Base-by-base conservation (phyloP, 208 protist species). In the Trypanosoma vivax region DNA sequence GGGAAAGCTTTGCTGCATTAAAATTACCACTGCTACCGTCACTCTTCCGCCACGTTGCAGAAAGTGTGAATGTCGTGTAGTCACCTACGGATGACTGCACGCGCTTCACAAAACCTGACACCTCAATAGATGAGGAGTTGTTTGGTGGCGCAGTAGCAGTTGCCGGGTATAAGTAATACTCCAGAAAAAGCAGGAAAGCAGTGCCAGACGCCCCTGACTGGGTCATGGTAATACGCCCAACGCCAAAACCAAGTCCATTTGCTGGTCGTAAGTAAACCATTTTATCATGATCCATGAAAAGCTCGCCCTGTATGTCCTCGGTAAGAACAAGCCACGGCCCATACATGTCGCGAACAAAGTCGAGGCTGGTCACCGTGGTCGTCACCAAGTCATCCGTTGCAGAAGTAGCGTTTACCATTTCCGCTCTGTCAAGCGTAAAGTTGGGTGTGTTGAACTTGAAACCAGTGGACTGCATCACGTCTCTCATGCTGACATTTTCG, bases 291-390 rank as follows among this genome's bases (percentile, higher is more conserved):
- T 95, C 88, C n/a, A 95, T 38, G 34, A 91, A 91, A 18, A 95
- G 65, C 64, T 95, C 84, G 1, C 84, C 88, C 48, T 91, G 77
- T 33, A 91, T 47, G 19, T 88, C 83, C 10, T 91, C 81, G 16
- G 87, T 86, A 70, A 94, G 86, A 24, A 91, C 73, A 4, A 94
- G 71, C 83, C 87, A 94, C 39, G 83, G 83, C 29, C 87, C 87
- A 56, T 90, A 74, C 18, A 94, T 61, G 50, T 94, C 79, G 5
- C 58, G 56, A 29, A 60, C 53, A 57, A 84, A 79, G 65, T 83
- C 57, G 10, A 91, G 64, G 4, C 55, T 59, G 3, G 66, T 63
- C 2, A 83, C 82, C n/a, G 61, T 65, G 21, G 48, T 58, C 13
- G 86, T 87, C 7, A 74, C 62, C 21, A 93, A 65, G 52, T 88